Base-by-base conservation (phyloP, 177 flowering plant species). In the Vitis hybrid region DNA sequence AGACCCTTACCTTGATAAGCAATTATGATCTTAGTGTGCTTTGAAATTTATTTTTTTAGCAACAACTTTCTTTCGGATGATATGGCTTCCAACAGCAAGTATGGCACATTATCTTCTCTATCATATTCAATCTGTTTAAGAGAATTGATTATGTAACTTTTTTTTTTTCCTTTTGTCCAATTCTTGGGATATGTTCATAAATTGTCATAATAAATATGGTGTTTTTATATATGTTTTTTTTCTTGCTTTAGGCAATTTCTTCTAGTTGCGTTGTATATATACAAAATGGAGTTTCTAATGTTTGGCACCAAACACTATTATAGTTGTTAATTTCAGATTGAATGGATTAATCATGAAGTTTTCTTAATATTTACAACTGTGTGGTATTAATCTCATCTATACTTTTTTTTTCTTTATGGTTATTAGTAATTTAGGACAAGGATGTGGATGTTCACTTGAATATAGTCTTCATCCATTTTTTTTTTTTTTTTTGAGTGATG, bases 1-100 rank as follows among this genome's bases (percentile, higher is more conserved):
- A 71, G 94, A 88, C 70, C 78, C 90, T n/a, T 80, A 65, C 74
- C 91, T 91, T 18, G 86, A 91, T 75, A 86, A 86, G 80, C 91
- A 88, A 72, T 80, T 85, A 54, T 91, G 69, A 84, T 52, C 55
- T 58, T 66, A 50, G 48, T 26, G 51, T 67, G 39, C 39, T 9
- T 21, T 17, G 39, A 60, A 19, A 12, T 49, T 26, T 45, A 6
- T 65, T 69, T 67, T 32, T 50, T 51, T 51, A 9, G 39, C 17
- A 64, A 4, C n/a, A 10, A 3, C n/a, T 19, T 48, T 64, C 52
- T 1, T 14, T 23, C 5, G 7, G 51, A 21, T 68, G 50, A 54
- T 51, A 45, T 60, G 70, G 32, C 26, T 23, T 23, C 26, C 26
- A 23, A 49, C 62, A 76, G 65, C 51, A 65, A 51, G 59, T 32